phyloP scores from a whole-genome alignment of 192 early-diverging fungal genomes.

The Backusella macrospora region DNA sequence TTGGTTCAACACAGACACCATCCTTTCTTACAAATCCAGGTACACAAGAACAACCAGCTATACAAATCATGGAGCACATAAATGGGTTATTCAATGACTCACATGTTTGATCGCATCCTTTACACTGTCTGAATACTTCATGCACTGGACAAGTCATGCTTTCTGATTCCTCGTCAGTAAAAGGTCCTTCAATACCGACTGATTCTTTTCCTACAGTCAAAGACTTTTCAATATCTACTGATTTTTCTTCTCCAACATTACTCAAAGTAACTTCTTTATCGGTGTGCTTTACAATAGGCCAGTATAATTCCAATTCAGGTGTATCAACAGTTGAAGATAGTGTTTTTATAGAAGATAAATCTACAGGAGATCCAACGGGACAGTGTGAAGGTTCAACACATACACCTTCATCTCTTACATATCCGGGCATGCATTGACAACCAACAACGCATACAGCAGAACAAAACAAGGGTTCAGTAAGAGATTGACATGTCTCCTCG shows the following conservation, averaged over 20 bases:
- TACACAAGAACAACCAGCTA: background rate
- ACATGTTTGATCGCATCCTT: background rate
- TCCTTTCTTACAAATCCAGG: background rate
- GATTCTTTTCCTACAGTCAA: too few species aligned
- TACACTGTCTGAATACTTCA: background rate
- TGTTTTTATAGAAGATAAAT: too few species aligned
- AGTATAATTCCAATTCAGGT: too few species aligned
- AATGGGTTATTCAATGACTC: background rate
- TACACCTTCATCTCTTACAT: background rate
- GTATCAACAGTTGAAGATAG: too few species aligned
- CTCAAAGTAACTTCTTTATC: too few species aligned
- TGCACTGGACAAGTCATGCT: too few species aligned
- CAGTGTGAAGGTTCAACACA: background rate
- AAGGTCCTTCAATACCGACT: too few species aligned
- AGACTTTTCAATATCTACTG: too few species aligned
- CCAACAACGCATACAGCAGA: background rate
- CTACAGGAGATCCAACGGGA: background rate
- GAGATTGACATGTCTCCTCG: background rate
- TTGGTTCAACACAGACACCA: background rate
- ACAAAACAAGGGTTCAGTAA: background rate
- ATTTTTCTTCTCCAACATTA: too few species aligned
- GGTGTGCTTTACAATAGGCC: too few species aligned
- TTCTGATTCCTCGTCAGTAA: too few species aligned
- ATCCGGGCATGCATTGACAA: background rate
- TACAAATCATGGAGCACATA: conserved; percentile 3